These are phyloP conservation scores for Pythium aphanidermatum DNA, from an alignment of 352 stramenopile species.

Conservation along the genomic window DNA sequence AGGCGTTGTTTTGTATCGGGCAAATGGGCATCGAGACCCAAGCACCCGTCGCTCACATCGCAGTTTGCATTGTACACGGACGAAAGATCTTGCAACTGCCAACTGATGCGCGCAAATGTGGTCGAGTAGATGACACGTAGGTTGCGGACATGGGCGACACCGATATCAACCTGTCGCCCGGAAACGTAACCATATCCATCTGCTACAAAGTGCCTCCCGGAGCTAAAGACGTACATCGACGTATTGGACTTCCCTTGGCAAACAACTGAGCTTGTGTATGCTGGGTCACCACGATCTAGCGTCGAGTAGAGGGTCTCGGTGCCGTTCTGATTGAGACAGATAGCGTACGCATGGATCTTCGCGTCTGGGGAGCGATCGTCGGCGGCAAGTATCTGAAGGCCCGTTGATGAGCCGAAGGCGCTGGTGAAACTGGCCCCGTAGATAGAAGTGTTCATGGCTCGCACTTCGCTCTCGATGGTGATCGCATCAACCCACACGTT, in stretches of 20 bases:
- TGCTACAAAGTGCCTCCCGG: background rate
- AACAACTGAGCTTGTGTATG: conserved; percentile 9
- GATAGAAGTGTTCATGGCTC: too few species aligned
- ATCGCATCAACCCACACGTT: conserved; percentile 15
- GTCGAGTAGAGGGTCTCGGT: conserved; percentile 3
- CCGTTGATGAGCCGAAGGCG: conserved; percentile 7
- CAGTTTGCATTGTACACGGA: background rate
- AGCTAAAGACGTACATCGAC: conserved; percentile 3
- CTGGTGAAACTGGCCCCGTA: too few species aligned
- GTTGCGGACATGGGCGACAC: background rate
- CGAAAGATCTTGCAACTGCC: background rate
- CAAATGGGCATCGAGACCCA: background rate
- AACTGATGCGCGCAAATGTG: conserved; percentile 4
- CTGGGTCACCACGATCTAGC: background rate
- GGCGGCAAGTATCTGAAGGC: background rate
- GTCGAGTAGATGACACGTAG: conserved; percentile 7
- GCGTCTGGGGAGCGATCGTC: background rate
- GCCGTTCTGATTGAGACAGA: conserved; percentile 11
- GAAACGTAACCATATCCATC: too few species aligned
- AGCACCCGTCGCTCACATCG: background rate
- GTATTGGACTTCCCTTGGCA: background rate
- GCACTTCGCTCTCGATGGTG: conserved; percentile 17
- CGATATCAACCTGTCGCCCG: too few species aligned
- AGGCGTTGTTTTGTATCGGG: background rate
- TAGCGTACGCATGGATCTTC: conserved; percentile 6